Evolutionary conservation across 352 stramenopile species (phyloP), one percentile per base, ranked within the genome.

Genomic region (Pythium insidiosum): DNA sequence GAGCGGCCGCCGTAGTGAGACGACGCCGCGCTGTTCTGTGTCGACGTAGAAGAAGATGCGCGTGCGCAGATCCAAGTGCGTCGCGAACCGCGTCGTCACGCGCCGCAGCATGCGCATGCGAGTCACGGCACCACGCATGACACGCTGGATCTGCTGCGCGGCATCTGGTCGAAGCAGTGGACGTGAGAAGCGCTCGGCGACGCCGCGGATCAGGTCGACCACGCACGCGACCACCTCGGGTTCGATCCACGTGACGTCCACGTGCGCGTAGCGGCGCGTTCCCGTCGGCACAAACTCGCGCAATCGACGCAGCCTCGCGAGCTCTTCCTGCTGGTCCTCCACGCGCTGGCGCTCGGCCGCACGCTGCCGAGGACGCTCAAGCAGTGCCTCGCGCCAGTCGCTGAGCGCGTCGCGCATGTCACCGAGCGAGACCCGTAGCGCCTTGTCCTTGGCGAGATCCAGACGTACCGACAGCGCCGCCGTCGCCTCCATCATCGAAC

Each of bases 221-320:
- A 86, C 45, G 29, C 65, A 80, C 15, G 64, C 56, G 16, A 88
- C 68, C 24, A 88, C 63, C 19, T 76, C 61, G 0, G 71, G 71
- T 21, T 84, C 72, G 37, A 84, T 81, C 59, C 58, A 70, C 6
- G 73, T 78, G 21, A 88, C 72, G 23, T 90, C 70, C 2, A 83
- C 39, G 1, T 66, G 43, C 23, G 67, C 72, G 28, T 85, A 85
- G 15, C 63, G 50, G 2, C 67, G 65, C n/a, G 52, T 69, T 24
- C 53, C 61, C 12, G 53, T 71, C 0, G 73, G 67, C 4, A 79
- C 40, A 29, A 82, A 80, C 10, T 34, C 34, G 5, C 31, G 48
- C 38, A 51, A 13, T 16, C 49, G 30, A 9, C 38, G 43, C 40
- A 30, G 42, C 29, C 42, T 18, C 20, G 48, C 46, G n/a, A 47